Base-by-base conservation (phyloP, 108 stramenopile species). In the Cyclotella sp. region DNA sequence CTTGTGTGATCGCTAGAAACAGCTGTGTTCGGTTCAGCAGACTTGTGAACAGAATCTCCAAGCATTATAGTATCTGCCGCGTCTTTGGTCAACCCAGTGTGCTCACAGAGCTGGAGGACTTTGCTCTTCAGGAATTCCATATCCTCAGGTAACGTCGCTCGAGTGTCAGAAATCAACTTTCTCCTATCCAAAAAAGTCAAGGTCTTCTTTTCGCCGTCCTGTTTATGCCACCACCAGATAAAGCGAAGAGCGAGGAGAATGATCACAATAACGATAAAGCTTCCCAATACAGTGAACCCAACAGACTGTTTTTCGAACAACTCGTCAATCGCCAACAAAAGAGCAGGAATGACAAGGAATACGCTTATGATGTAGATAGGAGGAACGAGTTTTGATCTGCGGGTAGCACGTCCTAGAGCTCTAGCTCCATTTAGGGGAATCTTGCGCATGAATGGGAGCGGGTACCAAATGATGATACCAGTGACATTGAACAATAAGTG, bases 401-500 rank as follows among this genome's bases (percentile, higher is more conserved):
- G 82, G 14, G 93, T 90, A 26, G 76, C 79, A 40, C 78, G 73
- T 19, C 94, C 94, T 39, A 95, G 82, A 7, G 60, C 62, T 14
- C 88, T 80, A n/a, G 91, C 91, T 53, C 79, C 83, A 29, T 66
- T 58, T 22, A 95, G 66, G 0, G 94, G 91, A 51, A 95, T 60
- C 8, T 57, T 41, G 29, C 94, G 88, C 87, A 95, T 90, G 63
- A 85, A 81, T 24, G 94, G 91, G 60, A 95, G 43, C 24, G 94
- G 91, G 70, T 92, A 95, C 83, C 88, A 95, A 51, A 94, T 88
- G 62, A 88, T 34, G 62, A 94, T 90, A 59, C 94, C 94, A 26
- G 83, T 73, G 45, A 92, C 72, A 83, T 95, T 95, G 90, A 95
- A 92, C 73, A 95, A 87, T 66, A 95, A 83, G 66, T 95, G 94